Evolutionary conservation across 202 grass and related monocot species (phyloP), one percentile per base, ranked within the genome.

Genomic region (Elaeis oleifera): DNA sequence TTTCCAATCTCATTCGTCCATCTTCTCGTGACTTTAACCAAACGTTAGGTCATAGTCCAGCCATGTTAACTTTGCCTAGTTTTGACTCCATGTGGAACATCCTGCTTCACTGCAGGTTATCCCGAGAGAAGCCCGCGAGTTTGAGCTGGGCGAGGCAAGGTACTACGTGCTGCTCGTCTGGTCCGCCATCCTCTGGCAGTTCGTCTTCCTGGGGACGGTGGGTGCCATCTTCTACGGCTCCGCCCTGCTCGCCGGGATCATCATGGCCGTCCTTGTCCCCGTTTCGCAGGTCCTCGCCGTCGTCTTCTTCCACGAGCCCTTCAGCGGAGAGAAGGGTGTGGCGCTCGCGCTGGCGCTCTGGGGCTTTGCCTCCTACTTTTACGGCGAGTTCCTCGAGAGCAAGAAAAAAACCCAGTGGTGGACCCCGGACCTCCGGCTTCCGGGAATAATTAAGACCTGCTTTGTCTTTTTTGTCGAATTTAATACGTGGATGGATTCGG

Each of bases 281-380:
- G 54, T 86, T 20, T 76, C 80, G 1, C 82, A 86, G 77, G 77
- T 86, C 28, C 71, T 95, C 54, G 85, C 80, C 14, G 85, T 90
- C 52, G 9, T 78, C 13, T 71, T 89, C 74, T 89, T 89, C 55
- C 48, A 73, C 5, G 90, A 95, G 80, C 63, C 74, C 4, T 95
- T 89, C 80, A 84, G 24, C 16, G 56, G 70, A 6, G 68, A 67
- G 16, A 95, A 95, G 55, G 90, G 90, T 32, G 60, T 89, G 2
- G 85, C 90, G 13, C 77, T 95, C 27, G 85, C 13, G 1, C 82
- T 86, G 32, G 81, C 90, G 3, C 71, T 95, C 0, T 95, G 90
- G 90, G 90, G 83, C 26, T 84, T 95, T 20, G 50, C 73, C 67
- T 95, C 90, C 20, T 90, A 95, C 71, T 79, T 87, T 53, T 90